Conservation (phyloP, 192 early-diverging fungal species). For the Coemansia sp. region DNA sequence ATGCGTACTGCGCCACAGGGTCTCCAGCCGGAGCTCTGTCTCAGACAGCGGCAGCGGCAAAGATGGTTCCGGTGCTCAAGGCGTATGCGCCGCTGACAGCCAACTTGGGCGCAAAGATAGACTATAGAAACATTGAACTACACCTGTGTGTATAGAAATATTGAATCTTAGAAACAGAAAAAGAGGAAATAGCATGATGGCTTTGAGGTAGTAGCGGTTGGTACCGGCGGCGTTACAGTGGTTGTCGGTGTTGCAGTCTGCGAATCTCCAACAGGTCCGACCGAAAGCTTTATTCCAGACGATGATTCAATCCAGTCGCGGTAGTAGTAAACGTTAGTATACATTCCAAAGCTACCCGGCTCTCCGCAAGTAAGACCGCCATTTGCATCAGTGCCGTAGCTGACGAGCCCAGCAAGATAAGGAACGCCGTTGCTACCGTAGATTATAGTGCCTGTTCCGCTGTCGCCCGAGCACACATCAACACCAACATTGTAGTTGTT, state of each 20-base stretch:
- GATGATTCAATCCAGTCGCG: conserved; percentile 30
- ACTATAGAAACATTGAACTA: conserved; percentile 33
- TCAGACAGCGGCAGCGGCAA: conserved; percentile 14
- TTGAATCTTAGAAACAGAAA: conserved; percentile 27
- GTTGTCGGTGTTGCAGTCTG: not conserved
- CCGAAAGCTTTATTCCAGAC: conserved; percentile 1
- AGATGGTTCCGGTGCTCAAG: conserved; percentile 28
- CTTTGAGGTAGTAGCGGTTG: conserved; percentile 6
- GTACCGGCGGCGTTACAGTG: not conserved
- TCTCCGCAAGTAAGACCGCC: conserved; percentile 41
- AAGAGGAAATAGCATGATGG: conserved; percentile 26
- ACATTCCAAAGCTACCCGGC: conserved; percentile 48
- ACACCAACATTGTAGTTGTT: conserved; percentile 44
- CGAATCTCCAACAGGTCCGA: not conserved
- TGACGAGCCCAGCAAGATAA: conserved; percentile 45
- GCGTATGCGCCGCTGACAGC: conserved; percentile 32
- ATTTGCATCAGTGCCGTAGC: conserved; percentile 33
- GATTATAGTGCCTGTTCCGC: conserved; percentile 36
- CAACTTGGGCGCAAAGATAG: conserved; percentile 4
- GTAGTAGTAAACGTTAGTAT: conserved; percentile 30
- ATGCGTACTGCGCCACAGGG: conserved; percentile 54
- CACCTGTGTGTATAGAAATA: conserved; percentile 29
- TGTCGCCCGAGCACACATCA: conserved; percentile 47
- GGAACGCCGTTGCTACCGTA: conserved; percentile 5
- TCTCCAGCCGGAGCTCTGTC: not conserved